These are phyloP conservation scores for Diutina ranongensis DNA, from an alignment of 1,139 yeast species.

Conservation along the genomic window DNA sequence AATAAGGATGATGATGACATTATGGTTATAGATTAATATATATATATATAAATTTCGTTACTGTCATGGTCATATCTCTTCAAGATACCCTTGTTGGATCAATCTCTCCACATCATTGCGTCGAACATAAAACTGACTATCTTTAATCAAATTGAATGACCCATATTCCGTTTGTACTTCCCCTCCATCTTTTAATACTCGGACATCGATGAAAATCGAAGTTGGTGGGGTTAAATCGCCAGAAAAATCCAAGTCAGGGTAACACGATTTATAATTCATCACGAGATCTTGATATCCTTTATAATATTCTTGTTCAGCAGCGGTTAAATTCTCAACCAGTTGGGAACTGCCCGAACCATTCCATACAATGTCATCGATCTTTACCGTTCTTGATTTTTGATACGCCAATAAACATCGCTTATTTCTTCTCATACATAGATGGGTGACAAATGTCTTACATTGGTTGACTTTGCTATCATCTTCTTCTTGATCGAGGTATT, in stretches of 20 bases:
- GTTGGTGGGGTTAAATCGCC: slow-evolving; percentile 86
- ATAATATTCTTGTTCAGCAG: slow-evolving; percentile 71
- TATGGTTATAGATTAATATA: slow-evolving; percentile 1
- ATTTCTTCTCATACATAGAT: slow-evolving; percentile 71
- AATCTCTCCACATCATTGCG: slow-evolving; percentile 89
- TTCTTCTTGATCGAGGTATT: slow-evolving; percentile 21
- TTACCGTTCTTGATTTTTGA: slow-evolving; percentile 57
- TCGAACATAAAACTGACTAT: slow-evolving; percentile 88
- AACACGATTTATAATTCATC: slow-evolving; percentile 65
- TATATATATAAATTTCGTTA: no score
- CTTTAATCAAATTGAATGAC: slow-evolving; percentile 86
- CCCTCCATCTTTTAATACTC: slow-evolving; percentile 91
- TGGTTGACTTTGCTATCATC: slow-evolving; percentile 38
- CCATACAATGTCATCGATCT: slow-evolving; percentile 69
- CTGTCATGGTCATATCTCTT: slow-evolving; percentile 35
- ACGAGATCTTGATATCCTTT: slow-evolving; percentile 60
- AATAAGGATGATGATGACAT: background rate
- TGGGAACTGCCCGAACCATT: slow-evolving; percentile 13
- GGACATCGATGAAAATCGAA: slow-evolving; percentile 84
- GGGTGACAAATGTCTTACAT: slow-evolving; percentile 74
- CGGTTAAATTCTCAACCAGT: slow-evolving; percentile 45
- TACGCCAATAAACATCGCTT: slow-evolving; percentile 84
- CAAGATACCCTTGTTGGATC: slow-evolving; percentile 89
- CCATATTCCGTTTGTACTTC: slow-evolving; percentile 97
- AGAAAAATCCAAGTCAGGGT: slow-evolving; percentile 78